These are phyloP conservation scores for Boletus hoseneyae DNA, from an alignment of 1,284 basidiomycete species.

Conservation along the genomic window DNA sequence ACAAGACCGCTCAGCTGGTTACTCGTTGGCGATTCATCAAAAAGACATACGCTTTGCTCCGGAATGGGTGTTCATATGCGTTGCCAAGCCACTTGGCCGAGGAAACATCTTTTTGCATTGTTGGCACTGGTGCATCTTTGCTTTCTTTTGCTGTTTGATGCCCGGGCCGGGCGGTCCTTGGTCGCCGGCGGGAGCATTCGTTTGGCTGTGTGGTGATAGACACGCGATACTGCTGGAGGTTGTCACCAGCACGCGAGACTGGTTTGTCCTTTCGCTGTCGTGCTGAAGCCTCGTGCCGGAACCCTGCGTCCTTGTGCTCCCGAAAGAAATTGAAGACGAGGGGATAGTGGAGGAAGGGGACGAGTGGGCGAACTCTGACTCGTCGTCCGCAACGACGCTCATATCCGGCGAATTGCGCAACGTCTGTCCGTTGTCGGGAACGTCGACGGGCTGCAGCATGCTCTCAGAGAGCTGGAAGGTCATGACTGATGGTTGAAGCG, in stretches of 20 bases:
- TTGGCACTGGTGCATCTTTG: constrained; percentile 51
- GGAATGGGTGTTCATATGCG: constrained; percentile 67
- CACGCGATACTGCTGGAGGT: constrained; percentile 7
- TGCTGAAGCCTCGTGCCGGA: constrained; percentile 28
- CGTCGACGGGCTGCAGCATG: constrained; percentile 26
- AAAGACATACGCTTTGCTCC: constrained; percentile 54
- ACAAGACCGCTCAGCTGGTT: constrained; percentile 10
- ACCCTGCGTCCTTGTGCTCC: constrained; percentile 22
- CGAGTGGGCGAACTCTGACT: constrained; percentile 11
- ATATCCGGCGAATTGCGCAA: constrained; percentile 18
- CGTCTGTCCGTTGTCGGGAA: constrained; percentile 27
- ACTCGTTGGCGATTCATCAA: constrained; percentile 2
- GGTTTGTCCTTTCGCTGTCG: constrained; percentile 15
- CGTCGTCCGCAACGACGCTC: constrained; percentile 16
- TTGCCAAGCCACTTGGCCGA: constrained; percentile 58
- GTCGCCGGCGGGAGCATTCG: constrained; percentile 5
- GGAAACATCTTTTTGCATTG: constrained; percentile 59
- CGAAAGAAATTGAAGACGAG: constrained; percentile 3
- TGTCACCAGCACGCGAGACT: constrained; percentile 11
- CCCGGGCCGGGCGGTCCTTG: constrained; percentile 9
- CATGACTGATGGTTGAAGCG: constrained; percentile 29
- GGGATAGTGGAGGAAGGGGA: constrained; percentile 5
- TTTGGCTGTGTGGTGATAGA: constrained; percentile 11
- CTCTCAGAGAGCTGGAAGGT: constrained; percentile 31
- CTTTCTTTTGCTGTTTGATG: constrained; percentile 35